Conservation (phyloP, 228 moss, liverwort and hornwort species). For the Sphagnum magellanicum region DNA sequence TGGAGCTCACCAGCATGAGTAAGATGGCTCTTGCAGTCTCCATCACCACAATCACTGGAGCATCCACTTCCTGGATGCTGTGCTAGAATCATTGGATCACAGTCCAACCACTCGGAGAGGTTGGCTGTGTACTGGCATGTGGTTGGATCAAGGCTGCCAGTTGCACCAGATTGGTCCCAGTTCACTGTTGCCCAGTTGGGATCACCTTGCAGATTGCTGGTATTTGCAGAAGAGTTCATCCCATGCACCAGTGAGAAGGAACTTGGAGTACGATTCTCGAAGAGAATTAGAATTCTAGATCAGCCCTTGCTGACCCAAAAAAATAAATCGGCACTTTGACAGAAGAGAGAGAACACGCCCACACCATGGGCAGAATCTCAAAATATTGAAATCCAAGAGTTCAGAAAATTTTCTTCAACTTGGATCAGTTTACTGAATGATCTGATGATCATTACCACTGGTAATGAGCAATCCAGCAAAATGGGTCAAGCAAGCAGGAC, state of each 20-base stretch:
- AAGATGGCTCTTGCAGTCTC: constrained; percentile 53
- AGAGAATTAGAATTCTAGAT: too few species aligned
- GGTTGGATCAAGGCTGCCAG: constrained; percentile 65
- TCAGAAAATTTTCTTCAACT: too few species aligned
- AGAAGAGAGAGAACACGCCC: too few species aligned
- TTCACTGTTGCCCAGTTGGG: constrained; percentile 87
- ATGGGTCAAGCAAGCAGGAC: too few species aligned
- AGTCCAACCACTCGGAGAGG: constrained; percentile 55
- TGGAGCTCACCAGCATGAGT: constrained; percentile 33
- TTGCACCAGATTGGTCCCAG: constrained; percentile 81
- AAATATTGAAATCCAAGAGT: too few species aligned
- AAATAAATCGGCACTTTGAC: too few species aligned
- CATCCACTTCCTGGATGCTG: constrained; percentile 46
- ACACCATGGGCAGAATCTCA: too few species aligned
- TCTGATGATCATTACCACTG: too few species aligned
- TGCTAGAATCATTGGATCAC: constrained; percentile 65
- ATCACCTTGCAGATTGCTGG: constrained; percentile 95
- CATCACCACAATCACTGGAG: constrained; percentile 48
- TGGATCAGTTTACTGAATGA: too few species aligned
- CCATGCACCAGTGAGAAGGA: constrained; percentile 70
- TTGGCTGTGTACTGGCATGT: constrained; percentile 58
- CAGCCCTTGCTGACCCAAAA: too few species aligned
- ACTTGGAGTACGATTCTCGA: constrained; percentile 1
- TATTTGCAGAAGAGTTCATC: constrained; percentile 98
- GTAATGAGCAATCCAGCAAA: too few species aligned